Evolutionary conservation across 441 rosid genomes (phyloP), one percentile per base, ranked within the genome.

Genomic region (Lepidium campestre): DNA sequence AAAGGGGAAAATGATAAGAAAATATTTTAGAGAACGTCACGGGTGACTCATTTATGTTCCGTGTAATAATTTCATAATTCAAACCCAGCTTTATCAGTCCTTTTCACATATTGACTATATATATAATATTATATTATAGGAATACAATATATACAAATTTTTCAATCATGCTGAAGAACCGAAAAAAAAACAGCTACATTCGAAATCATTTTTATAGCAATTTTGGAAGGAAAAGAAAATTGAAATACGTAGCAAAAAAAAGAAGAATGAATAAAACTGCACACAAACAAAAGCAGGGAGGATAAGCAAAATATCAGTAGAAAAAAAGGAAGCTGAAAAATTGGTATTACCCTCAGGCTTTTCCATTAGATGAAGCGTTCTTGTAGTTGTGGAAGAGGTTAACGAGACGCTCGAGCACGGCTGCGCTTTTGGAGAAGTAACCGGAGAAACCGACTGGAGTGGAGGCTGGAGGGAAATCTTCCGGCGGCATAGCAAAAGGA

Each of bases 401-500:
- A 37, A 93, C 99, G 55, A 96, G 83, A 45, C 97, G 97, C 84
- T 96, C 98, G 1, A 96, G 94, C 34, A 96, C 98, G 0, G 93
- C 81, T 2, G 99, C 99, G 44, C 98, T 89, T 80, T 91, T 96
- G 1, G 97, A 78, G 70, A 93, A 96, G 79, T 93, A 91, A 67
- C 98, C 98, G 0, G 99, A 80, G 86, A 96, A 96, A 65, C 99
- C 99, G 3, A 88, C 97, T 8, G 99, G 98, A 13, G 77, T 72
- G 13, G 95, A 71, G 15, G 98, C 86, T 5, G 99, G 99, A 57
- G 99, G 99, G 66, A 96, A 96, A 76, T 93, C 99, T 71, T 93
- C 99, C 0, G 99, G 85, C 0, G 99, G 99, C 99, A 96, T 93
- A 11, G 98, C 99, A 61, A 96, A 96, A 10, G 90, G 90, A 34